A percentile compares a stretch with the other conserved stretches of the same genome.
These are phyloP conservation scores for Stephania yunnanensis DNA, from an alignment of 164 flowering plant species.

Conservation along the genomic window DNA sequence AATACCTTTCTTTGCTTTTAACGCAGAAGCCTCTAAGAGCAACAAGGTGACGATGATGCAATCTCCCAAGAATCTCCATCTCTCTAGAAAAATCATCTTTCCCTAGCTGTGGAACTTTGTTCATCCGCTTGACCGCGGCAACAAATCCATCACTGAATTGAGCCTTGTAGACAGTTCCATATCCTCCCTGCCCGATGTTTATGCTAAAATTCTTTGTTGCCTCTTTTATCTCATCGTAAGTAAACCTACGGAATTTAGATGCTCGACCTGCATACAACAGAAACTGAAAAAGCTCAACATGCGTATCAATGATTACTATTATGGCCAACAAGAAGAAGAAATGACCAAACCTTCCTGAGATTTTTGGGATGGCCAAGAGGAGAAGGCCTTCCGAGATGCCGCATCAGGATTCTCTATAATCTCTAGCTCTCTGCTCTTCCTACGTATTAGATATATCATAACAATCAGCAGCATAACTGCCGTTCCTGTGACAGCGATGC, in stretches of 20 bases:
- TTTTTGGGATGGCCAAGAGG: constrained; percentile 41
- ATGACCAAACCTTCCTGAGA: constrained; percentile 60
- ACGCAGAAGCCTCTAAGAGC: constrained; percentile 80
- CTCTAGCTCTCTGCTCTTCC: constrained; percentile 62
- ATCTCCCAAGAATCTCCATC: constrained; percentile 85
- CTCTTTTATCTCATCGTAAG: constrained; percentile 75
- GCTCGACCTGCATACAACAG: constrained; percentile 48
- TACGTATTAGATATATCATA: constrained; percentile 65
- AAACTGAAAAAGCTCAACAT: neutral
- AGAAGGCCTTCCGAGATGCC: constrained; percentile 38
- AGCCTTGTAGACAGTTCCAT: constrained; percentile 88
- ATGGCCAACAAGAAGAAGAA: constrained; percentile 2
- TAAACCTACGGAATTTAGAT: constrained; percentile 66
- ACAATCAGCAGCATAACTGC: constrained; percentile 55
- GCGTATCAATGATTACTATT: neutral
- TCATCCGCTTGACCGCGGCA: constrained; percentile 79
- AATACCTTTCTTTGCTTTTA: constrained; percentile 66
- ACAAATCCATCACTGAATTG: constrained; percentile 68
- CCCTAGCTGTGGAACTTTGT: constrained; percentile 68
- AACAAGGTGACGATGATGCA: constrained; percentile 98
- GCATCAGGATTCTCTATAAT: constrained; percentile 31
- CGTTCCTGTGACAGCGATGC: constrained; percentile 57
- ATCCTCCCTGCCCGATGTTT: constrained; percentile 83
- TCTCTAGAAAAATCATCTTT: constrained; percentile 89
- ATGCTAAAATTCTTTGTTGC: constrained; percentile 78